These are phyloP conservation scores for Helicocarpus griseus DNA, from an alignment of 2,329 filamentous ascomycete species.

Conservation along the genomic window DNA sequence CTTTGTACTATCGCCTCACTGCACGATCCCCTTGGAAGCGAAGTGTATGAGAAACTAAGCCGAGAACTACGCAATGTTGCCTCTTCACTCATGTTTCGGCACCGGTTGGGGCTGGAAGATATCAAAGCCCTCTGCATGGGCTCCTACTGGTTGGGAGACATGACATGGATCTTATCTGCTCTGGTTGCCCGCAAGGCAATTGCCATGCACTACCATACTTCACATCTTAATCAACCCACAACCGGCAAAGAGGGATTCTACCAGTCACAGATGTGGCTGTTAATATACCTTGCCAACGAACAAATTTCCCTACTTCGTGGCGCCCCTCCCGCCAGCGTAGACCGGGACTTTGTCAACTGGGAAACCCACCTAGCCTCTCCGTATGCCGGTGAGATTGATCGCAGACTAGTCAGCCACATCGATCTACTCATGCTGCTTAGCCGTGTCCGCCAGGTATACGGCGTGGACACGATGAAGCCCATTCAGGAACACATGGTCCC, in stretches of 20 bases:
- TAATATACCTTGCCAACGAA: slow-evolving; percentile 18
- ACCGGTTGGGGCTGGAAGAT: slow-evolving; percentile 42
- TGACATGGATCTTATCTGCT: slow-evolving; percentile 39
- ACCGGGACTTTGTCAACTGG: slow-evolving; percentile 9
- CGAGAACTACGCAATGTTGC: slow-evolving; percentile 45
- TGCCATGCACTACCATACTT: slow-evolving; percentile 31
- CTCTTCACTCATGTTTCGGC: slow-evolving; percentile 43
- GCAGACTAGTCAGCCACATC: slow-evolving; percentile 11
- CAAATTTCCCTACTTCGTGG: slow-evolving; percentile 10
- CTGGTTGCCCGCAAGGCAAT: slow-evolving; percentile 35
- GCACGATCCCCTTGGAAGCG: slow-evolving; percentile 39
- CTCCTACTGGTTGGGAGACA: slow-evolving; percentile 47
- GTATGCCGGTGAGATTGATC: slow-evolving; percentile 25
- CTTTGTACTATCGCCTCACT: slow-evolving; percentile 39
- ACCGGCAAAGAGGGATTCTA: slow-evolving; percentile 8
- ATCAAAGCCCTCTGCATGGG: slow-evolving; percentile 45
- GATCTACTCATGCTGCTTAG: slow-evolving; percentile 9
- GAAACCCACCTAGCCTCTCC: slow-evolving; percentile 33
- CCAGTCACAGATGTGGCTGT: slow-evolving; percentile 34
- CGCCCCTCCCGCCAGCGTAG: slow-evolving; percentile 7
- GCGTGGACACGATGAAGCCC: slow-evolving; percentile 16
- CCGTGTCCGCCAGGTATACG: slow-evolving; percentile 12
- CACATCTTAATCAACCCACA: slow-evolving; percentile 7
- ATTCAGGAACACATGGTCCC: slow-evolving; percentile 11
- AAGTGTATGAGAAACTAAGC: slow-evolving; percentile 40